Conservation (phyloP, 257 asterid species). For the Nicotiana tabacum region DNA sequence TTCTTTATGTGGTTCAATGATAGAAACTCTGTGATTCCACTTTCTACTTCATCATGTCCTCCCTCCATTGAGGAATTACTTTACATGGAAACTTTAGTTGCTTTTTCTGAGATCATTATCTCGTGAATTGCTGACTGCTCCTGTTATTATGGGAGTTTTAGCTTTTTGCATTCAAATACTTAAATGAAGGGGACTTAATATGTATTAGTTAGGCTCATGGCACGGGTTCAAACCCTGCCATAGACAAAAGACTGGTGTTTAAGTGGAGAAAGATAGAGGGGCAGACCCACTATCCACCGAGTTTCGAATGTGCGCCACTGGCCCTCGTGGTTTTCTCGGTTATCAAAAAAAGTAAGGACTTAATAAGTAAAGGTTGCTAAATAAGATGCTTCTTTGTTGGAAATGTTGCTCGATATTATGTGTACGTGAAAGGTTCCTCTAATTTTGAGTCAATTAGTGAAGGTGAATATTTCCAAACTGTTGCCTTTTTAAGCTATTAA, state of each 20-base stretch:
- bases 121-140: neutral
- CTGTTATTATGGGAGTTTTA: neutral
- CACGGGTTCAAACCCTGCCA: no score
- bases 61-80: no score
- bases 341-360: neutral
- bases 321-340: no score
- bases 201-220: neutral
- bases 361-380: neutral
- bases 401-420: neutral
- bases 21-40: neutral
- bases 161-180: neutral
- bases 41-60: neutral
- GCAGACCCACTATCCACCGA: no score
- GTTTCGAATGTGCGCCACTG: no score
- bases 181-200: neutral
- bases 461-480: neutral
- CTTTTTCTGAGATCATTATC: neutral
- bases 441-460: neutral
- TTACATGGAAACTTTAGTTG: neutral
- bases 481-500: neutral
- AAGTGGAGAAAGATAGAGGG: no score
- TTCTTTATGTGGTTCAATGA: neutral
- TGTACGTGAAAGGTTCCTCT: neutral
- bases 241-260: no score
- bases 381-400: neutral